phyloP scores from a whole-genome alignment of 2,329 filamentous ascomycete genomes.

The Colletotrichum cereale region DNA sequence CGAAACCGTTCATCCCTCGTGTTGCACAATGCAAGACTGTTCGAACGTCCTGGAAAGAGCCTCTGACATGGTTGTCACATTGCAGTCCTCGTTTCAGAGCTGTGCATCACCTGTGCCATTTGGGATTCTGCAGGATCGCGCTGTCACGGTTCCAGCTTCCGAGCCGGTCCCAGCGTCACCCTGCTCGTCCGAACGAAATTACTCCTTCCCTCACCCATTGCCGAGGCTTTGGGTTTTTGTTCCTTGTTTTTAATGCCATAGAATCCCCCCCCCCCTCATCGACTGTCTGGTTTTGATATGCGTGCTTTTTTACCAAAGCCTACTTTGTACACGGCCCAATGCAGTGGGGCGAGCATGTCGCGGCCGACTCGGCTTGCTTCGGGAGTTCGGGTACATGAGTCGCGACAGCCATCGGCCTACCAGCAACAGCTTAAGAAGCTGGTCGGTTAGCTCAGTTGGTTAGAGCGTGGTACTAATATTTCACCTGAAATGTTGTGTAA shows the following conservation, averaged over 20 bases:
- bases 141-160: neutral
- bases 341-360: neutral
- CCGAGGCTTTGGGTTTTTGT: neutral
- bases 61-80: constrained; percentile 17
- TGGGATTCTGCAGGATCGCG: neutral
- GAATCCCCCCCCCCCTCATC: neutral
- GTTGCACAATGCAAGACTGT: neutral
- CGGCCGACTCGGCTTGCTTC: neutral
- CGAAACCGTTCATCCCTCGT: neutral
- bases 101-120: neutral
- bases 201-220: neutral
- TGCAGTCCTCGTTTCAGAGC: neutral
- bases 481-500: constrained; percentile 8
- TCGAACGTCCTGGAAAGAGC: neutral
- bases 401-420: too few species aligned
- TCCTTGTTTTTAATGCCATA: neutral
- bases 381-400: neutral
- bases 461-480: constrained; percentile 23
- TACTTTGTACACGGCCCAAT: neutral
- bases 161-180: neutral
- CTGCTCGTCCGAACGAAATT: neutral
- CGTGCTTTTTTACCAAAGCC: neutral
- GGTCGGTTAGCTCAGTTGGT: constrained; percentile 24
- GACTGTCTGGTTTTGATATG: neutral
- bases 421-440: neutral